Evolutionary conservation across 2,329 filamentous ascomycete genomes (phyloP).

Genomic region (Didymella arachidicola): DNA sequence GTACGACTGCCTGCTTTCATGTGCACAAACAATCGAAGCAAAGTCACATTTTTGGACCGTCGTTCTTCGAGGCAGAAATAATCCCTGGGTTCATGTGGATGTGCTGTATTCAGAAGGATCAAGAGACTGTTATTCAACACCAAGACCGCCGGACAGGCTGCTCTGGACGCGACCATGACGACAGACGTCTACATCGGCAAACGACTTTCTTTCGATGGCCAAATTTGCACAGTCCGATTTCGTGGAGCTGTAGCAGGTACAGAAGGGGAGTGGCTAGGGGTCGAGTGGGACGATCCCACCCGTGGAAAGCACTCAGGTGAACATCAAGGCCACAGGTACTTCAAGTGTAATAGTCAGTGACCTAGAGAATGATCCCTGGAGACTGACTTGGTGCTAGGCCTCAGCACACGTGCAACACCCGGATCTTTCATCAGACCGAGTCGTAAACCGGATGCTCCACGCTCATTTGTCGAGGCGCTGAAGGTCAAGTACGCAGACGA

Average conservation of each 20-base stretch:
- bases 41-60: neutral
- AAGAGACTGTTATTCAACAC: neutral
- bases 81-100: neutral
- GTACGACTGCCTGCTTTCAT: constrained; percentile 2
- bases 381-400: constrained; percentile 58
- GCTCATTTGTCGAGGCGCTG: constrained; percentile 80
- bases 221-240: constrained; percentile 85
- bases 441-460: constrained; percentile 70
- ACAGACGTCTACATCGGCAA: constrained; percentile 66
- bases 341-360: constrained; percentile 68
- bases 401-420: constrained; percentile 69
- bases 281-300: constrained; percentile 91
- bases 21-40: neutral
- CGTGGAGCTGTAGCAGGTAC: constrained; percentile 79
- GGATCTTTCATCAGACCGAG: constrained; percentile 88
- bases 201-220: constrained; percentile 79
- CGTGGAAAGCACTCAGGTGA: constrained; percentile 92
- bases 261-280: constrained; percentile 83
- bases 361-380: neutral
- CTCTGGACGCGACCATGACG: constrained; percentile 35
- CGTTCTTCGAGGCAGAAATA: neutral
- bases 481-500: constrained; percentile 83
- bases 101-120: neutral
- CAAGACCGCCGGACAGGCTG: neutral
- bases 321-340: constrained; percentile 80